These are phyloP conservation scores for Cicer cuneatum DNA, from an alignment of 306 rosid genomes.

Conservation along the genomic window DNA sequence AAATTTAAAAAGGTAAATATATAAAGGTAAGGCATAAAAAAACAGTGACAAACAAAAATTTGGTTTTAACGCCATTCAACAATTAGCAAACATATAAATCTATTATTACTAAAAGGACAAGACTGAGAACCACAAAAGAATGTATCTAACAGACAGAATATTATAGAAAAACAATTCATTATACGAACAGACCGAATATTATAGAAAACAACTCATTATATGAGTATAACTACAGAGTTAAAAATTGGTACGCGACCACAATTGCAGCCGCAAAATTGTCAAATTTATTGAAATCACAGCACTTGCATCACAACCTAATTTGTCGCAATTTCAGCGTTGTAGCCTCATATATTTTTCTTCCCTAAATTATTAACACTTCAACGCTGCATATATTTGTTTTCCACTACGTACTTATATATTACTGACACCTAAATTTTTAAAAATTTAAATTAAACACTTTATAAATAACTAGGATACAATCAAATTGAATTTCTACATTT, in stretches of 20 bases:
- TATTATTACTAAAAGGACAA: slow-evolving; percentile 40
- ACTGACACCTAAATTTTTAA: too few relatives aligned
- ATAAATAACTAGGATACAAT: background rate
- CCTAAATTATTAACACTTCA: too few relatives aligned
- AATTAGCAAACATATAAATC: slow-evolving; percentile 24
- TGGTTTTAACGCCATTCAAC: slow-evolving; percentile 36
- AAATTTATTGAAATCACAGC: background rate
- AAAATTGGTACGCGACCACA: background rate
- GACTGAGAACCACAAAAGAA: slow-evolving; percentile 36
- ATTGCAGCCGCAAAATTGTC: background rate
- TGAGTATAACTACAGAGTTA: background rate
- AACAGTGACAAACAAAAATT: slow-evolving; percentile 26
- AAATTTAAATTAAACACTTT: too few relatives aligned
- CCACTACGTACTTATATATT: too few relatives aligned
- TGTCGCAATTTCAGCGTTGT: background rate
- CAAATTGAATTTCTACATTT: background rate
- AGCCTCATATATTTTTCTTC: too few relatives aligned
- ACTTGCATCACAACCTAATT: too few relatives aligned
- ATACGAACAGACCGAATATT: too few relatives aligned
- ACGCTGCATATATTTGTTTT: too few relatives aligned
- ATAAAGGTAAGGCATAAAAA: slow-evolving; percentile 23
- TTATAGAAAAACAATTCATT: slow-evolving; percentile 20
- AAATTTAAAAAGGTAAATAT: too few relatives aligned
- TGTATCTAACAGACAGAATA: slow-evolving; percentile 46
- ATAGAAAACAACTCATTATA: too few relatives aligned